These are phyloP conservation scores for Suhomyces sp. DNA, from an alignment of 805 yeast species.

Conservation along the genomic window DNA sequence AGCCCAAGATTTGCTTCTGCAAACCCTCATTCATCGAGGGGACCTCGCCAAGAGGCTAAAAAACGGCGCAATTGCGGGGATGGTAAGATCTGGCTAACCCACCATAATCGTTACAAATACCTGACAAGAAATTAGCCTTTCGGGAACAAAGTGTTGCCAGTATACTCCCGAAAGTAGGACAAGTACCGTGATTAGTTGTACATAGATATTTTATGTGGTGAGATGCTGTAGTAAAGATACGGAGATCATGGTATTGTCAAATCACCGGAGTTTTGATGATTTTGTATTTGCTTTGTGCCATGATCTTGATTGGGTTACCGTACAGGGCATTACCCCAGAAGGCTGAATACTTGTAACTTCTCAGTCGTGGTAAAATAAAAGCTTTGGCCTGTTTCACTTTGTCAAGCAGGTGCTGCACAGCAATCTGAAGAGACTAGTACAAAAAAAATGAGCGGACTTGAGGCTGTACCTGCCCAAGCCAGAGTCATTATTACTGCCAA, in stretches of 20 bases:
- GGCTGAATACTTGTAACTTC: conserved; percentile 20
- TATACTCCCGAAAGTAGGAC: background rate
- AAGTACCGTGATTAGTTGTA: background rate
- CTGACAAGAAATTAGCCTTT: background rate
- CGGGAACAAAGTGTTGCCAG: background rate
- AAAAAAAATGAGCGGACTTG: conserved; percentile 20
- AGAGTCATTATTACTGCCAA: conserved; percentile 18
- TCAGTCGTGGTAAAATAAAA: conserved; percentile 25
- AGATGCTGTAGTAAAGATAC: conserved; percentile 34
- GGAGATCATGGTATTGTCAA: conserved; percentile 30
- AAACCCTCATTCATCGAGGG: background rate
- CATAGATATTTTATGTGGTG: background rate
- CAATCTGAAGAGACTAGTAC: conserved; percentile 19
- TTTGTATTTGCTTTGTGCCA: conserved; percentile 14
- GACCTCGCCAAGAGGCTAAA: background rate
- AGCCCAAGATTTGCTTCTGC: background rate
- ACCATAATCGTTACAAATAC: background rate
- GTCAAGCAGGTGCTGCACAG: conserved; percentile 18
- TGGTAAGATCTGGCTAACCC: background rate
- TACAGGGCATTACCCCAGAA: conserved; percentile 20
- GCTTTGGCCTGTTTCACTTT: conserved; percentile 18
- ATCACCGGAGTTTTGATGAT: conserved; percentile 11
- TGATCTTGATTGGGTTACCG: conserved; percentile 17
- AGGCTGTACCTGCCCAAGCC: conserved; percentile 17
- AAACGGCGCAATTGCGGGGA: background rate